These are phyloP conservation scores for Triticum dicoccoides DNA, from an alignment of 176 grass and related monocot genomes.

Conservation along the genomic window DNA sequence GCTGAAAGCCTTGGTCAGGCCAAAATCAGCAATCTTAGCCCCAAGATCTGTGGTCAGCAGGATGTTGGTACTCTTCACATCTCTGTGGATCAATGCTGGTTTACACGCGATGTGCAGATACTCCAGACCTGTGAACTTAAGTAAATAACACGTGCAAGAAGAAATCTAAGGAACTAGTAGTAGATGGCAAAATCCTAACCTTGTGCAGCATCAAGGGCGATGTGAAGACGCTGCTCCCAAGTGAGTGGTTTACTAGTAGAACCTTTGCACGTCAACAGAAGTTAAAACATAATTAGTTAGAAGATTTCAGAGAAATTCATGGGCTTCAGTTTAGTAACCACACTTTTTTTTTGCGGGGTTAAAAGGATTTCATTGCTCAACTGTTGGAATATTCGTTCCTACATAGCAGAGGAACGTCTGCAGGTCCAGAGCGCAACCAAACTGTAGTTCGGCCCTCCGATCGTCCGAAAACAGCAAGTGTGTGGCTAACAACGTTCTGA, in stretches of 20 bases:
- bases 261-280: neutral
- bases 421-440: too few relatives aligned
- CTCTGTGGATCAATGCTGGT: constrained; percentile 45
- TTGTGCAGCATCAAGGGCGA: constrained; percentile 47
- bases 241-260: constrained; percentile 18
- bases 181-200: constrained; percentile 10
- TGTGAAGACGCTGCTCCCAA: constrained; percentile 47
- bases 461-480: too few relatives aligned
- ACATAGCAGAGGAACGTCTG: too few relatives aligned
- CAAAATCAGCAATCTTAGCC: constrained; percentile 52
- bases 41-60: constrained; percentile 33
- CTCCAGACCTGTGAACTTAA: constrained; percentile 34
- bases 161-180: neutral
- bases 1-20: constrained; percentile 45
- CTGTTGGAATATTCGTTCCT: too few relatives aligned
- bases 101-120: constrained; percentile 39
- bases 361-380: too few relatives aligned
- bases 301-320: neutral
- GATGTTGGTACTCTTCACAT: constrained; percentile 55
- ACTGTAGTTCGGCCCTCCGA: too few relatives aligned
- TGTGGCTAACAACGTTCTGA: too few relatives aligned
- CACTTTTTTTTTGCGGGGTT: too few relatives aligned
- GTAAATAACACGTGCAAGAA: neutral
- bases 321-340: neutral
- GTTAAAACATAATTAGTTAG: constrained; percentile 12